Conservation (phyloP, 176 grass and related monocot genomes). For the Juncus inflexus region DNA sequence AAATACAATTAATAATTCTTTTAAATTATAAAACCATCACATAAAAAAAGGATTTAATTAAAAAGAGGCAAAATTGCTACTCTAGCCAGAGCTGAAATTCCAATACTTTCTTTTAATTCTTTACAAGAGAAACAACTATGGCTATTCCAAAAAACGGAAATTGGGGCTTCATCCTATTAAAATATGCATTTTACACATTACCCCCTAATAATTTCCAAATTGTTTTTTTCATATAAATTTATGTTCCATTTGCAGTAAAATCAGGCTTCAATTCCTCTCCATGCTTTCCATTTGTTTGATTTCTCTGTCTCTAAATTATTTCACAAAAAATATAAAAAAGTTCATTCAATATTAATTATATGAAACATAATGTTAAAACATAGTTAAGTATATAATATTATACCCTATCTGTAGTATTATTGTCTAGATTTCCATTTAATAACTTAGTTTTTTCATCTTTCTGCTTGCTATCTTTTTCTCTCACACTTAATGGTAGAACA, state of each 20-base stretch:
- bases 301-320: constrained; percentile 46
- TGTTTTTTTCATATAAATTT: constrained; percentile 10
- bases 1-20: no score
- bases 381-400: not conserved
- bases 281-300: constrained; percentile 68
- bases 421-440: constrained; percentile 64
- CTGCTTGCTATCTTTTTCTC: constrained; percentile 54
- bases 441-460: constrained; percentile 73
- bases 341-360: not conserved
- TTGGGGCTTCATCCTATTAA: constrained; percentile 2
- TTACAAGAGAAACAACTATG: constrained; percentile 14
- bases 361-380: constrained; percentile 3
- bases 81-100: constrained; percentile 7
- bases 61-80: constrained; percentile 19
- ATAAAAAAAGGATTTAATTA: constrained; percentile 24
- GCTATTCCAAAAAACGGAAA: constrained; percentile 24
- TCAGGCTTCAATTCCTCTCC: constrained; percentile 49
- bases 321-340: not conserved
- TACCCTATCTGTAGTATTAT: constrained; percentile 54
- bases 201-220: constrained; percentile 19
- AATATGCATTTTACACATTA: constrained; percentile 15
- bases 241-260: constrained; percentile 39
- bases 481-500: constrained; percentile 67
- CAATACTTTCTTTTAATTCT: constrained; percentile 20
- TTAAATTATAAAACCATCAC: not conserved